Percentiles rank a stretch among this genome's conserved stretches.
These are phyloP conservation scores for Gracilariopsis chorda DNA, from an alignment of 23 red algal species.

Conservation along the genomic window DNA sequence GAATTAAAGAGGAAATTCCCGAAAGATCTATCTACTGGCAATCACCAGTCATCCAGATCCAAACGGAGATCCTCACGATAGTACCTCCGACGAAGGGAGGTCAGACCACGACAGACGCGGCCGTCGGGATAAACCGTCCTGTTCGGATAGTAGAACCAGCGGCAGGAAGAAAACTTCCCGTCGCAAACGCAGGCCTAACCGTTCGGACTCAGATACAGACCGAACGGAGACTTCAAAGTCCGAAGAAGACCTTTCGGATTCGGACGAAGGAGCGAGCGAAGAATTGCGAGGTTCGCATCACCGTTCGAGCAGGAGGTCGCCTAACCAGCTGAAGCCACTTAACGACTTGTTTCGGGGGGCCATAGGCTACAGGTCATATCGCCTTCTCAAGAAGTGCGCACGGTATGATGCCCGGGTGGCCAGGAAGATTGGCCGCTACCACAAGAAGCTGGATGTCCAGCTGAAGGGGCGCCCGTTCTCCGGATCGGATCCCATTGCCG, in stretches of 20 bases:
- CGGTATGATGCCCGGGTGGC: not conserved
- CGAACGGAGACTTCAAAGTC: no score
- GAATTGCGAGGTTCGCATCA: no score
- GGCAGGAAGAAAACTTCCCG: not conserved
- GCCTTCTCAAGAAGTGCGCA: not conserved
- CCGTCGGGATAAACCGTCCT: not conserved
- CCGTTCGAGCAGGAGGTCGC: not conserved
- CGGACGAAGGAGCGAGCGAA: no score
- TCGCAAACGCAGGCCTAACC: not conserved
- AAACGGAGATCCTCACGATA: not conserved
- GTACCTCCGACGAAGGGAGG: not conserved
- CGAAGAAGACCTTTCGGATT: no score
- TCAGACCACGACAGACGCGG: not conserved
- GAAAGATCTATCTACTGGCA: no score
- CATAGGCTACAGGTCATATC: not conserved
- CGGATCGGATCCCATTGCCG: not conserved
- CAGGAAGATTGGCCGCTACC: not conserved
- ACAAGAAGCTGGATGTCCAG: slow-evolving; percentile 17
- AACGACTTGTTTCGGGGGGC: not conserved
- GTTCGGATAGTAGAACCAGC: no score
- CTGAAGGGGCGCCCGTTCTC: not conserved
- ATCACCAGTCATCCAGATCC: no score
- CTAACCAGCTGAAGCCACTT: not conserved
- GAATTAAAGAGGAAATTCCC: no score
- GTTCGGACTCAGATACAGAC: no score